Base-by-base conservation (phyloP, 2,329 filamentous ascomycete genomes). In the Botrytis porri region DNA sequence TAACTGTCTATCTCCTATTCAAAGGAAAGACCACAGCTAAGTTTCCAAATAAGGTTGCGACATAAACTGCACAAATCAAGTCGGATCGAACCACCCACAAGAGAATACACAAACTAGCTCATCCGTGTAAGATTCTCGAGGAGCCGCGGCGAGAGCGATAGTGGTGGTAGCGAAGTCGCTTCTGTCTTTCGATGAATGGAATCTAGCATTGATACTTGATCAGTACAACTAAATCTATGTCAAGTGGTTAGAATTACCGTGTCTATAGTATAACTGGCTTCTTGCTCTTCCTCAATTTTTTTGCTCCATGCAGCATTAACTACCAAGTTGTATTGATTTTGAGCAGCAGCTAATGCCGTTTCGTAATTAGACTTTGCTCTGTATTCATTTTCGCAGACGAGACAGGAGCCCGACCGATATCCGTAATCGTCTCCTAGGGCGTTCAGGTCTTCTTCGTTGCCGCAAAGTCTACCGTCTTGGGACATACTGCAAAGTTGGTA, bases 401-500 rank as follows among this genome's bases (percentile, higher is more conserved):
- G 41, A 64, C 57, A 64, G n/a, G 22, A 3, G 29, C 41, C 59
- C 3, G 41, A 43, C 3, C 69, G 57, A 48, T 14, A 43, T 64
- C 43, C 32, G 20, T 64, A 64, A 41, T 51, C 41, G 2, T 37
- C 35, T 25, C 69, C 69, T 4, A 22, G 25, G 6, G 9, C 4
- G 22, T 70, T 51, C 3, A 63, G n/a, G 4, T 64, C 25, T 64
- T 70, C 59, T 39, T 18, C n/a, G 20, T 54, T 64, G n/a, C 39
- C 22, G 43, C 59, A 64, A 14, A 32, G 59, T 25, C 10, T 37
- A 20, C 37, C n/a, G 59, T 51, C 37, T 37, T n/a, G 18, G 14
- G 59, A 63, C 7, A 39, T 25, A 22, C 29, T 51, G 22, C 69
- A 70, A 16, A 64, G 29, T 70, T 43, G 62, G 32, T 64, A 64